These are phyloP conservation scores for Selaginella tamariscina DNA, from an alignment of 75 land plant species.

Conservation along the genomic window DNA sequence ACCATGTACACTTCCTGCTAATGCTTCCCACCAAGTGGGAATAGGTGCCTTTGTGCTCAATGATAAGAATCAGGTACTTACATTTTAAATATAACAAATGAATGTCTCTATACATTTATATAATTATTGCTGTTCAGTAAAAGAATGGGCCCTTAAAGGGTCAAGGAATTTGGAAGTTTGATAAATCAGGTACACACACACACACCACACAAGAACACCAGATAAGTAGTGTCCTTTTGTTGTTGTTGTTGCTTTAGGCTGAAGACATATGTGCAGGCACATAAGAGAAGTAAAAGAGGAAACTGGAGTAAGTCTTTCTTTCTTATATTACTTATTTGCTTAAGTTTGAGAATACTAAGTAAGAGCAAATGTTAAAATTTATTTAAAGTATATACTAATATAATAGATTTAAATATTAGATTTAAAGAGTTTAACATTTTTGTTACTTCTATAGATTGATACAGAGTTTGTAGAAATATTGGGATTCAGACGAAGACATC, in stretches of 20 bases:
- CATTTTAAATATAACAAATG: neutral
- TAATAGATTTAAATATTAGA: neutral
- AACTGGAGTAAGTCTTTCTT: conserved; percentile 69
- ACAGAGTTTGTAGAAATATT: conserved; percentile 71
- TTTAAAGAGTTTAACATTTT: neutral
- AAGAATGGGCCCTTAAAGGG: conserved; percentile 36
- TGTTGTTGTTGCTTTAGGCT: conserved; percentile 25
- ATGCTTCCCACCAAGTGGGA: conserved; percentile 82
- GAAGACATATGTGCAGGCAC: conserved; percentile 76
- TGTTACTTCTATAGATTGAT: conserved; percentile 48
- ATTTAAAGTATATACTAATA: no score
- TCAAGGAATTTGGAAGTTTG: conserved; percentile 57
- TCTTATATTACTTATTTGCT: no score
- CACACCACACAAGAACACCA: no score
- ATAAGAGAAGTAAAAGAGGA: conserved; percentile 88
- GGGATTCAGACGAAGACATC: conserved; percentile 90
- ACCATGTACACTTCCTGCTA: conserved; percentile 50
- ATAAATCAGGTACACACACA: conserved; percentile 49
- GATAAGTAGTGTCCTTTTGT: no score
- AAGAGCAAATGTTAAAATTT: no score
- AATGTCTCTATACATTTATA: neutral
- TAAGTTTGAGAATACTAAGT: no score
- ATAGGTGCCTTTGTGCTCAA: conserved; percentile 73
- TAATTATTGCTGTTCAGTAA: conserved; percentile 60
- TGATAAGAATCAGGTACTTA: conserved; percentile 56